phyloP scores from a whole-genome alignment of 192 early-diverging fungal species.

The Backusella circina region DNA sequence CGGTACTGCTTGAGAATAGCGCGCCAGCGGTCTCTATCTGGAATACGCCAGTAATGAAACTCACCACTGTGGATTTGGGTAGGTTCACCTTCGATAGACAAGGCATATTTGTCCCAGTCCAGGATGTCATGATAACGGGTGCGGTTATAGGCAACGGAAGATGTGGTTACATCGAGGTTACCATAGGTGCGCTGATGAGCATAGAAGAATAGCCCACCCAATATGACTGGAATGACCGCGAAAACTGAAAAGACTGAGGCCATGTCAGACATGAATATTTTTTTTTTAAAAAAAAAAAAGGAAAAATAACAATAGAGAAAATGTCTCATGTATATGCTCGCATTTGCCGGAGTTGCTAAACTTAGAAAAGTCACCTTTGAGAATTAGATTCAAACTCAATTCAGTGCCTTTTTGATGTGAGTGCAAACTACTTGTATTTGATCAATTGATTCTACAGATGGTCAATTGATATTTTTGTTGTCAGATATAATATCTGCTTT shows the following conservation, averaged over 20 bases:
- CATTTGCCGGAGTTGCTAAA: not conserved
- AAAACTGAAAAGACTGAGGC: slow-evolving; percentile 20
- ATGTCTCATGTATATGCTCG: no score
- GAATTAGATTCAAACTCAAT: not conserved
- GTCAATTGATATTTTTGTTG: no score
- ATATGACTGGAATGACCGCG: slow-evolving; percentile 18
- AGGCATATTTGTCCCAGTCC: slow-evolving; percentile 66
- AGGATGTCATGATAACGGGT: slow-evolving; percentile 42
- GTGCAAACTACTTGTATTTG: no score
- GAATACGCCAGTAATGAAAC: slow-evolving; percentile 88
- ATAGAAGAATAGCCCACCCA: slow-evolving; percentile 21
- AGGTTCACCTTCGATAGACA: slow-evolving; percentile 65
- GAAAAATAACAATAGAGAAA: not conserved
- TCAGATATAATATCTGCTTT: no score
- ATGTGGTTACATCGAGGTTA: slow-evolving; percentile 35
- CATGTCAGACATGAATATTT: slow-evolving; percentile 13
- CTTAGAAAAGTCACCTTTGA: no score
- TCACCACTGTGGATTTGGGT: slow-evolving; percentile 69
- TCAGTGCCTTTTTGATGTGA: no score
- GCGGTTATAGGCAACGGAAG: slow-evolving; percentile 37
- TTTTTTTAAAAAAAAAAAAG: not conserved
- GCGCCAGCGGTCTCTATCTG: slow-evolving; percentile 61
- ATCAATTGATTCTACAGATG: no score
- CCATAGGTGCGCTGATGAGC: slow-evolving; percentile 29
- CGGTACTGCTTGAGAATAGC: slow-evolving; percentile 68